phyloP scores from a whole-genome alignment of 2,329 filamentous ascomycete genomes.

The Conoideocrella luteorostrata region DNA sequence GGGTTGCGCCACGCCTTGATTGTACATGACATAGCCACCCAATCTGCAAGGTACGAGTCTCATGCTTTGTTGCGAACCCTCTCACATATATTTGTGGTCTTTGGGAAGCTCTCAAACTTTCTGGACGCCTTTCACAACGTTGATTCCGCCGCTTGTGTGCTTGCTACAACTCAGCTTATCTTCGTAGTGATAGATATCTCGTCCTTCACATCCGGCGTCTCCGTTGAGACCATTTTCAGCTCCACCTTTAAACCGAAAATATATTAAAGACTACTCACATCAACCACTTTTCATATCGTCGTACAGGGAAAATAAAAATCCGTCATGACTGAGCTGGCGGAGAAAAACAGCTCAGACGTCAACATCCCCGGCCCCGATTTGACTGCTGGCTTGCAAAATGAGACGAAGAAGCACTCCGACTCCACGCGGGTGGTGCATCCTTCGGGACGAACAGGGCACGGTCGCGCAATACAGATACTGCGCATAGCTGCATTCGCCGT shows the following conservation, averaged over 20 bases:
- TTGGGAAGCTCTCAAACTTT: no score
- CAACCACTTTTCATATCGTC: not conserved
- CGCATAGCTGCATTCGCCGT: slow-evolving; percentile 44
- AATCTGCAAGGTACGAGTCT: slow-evolving; percentile 1
- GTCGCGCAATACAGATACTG: slow-evolving; percentile 41
- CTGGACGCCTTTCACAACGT: no score
- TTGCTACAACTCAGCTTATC: no score
- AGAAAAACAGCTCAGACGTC: slow-evolving; percentile 17
- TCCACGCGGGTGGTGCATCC: slow-evolving; percentile 36
- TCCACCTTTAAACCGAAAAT: not conserved
- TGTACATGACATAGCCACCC: not conserved
- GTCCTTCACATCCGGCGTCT: not conserved
- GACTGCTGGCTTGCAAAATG: slow-evolving; percentile 15
- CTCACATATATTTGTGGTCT: not conserved
- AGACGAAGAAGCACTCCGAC: slow-evolving; percentile 12
- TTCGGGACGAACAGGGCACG: slow-evolving; percentile 49
- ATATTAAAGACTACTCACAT: no score
- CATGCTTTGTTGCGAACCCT: not conserved
- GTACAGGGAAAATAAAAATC: not conserved
- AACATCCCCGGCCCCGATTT: slow-evolving; percentile 24
- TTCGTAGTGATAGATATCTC: not conserved
- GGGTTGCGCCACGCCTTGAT: not conserved
- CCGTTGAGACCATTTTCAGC: not conserved
- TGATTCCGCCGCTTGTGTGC: no score
- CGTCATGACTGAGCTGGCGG: slow-evolving; percentile 20